Evolutionary conservation across 1,284 basidiomycete genomes (phyloP).

Genomic region (Quambalaria eucalypti): DNA sequence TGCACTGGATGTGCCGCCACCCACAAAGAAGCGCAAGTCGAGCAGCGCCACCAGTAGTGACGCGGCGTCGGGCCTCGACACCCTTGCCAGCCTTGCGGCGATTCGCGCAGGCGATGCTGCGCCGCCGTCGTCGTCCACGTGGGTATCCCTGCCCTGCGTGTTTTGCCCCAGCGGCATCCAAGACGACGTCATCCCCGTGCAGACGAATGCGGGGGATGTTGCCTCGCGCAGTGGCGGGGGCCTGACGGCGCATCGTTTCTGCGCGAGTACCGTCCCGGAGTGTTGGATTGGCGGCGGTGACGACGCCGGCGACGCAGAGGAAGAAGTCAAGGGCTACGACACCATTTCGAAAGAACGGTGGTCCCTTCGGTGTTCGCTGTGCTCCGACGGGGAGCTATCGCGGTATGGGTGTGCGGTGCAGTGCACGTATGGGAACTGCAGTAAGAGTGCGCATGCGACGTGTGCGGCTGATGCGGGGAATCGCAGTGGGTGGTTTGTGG

Average conservation of each 20-base stretch:
- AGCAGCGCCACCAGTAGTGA: not conserved
- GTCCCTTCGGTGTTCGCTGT: conserved; percentile 66
- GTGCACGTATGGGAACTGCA: conserved; percentile 84
- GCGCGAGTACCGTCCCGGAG: conserved; percentile 41
- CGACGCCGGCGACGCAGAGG: not conserved
- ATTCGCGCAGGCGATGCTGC: not conserved
- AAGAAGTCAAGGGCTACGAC: conserved; percentile 31
- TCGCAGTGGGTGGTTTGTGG: not conserved
- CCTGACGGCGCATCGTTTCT: conserved; percentile 38
- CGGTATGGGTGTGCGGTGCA: conserved; percentile 82
- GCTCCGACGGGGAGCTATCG: conserved; percentile 60
- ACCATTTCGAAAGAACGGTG: conserved; percentile 34
- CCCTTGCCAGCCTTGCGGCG: too few species aligned
- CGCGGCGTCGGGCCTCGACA: not conserved
- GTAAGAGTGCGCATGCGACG: conserved; percentile 83
- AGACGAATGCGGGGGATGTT: conserved; percentile 12
- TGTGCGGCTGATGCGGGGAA: conserved; percentile 60
- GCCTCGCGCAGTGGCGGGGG: not conserved
- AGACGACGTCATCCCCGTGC: conserved; percentile 24
- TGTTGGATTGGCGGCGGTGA: conserved; percentile 27
- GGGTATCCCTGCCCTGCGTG: conserved; percentile 37
- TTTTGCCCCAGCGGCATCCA: conserved; percentile 44
- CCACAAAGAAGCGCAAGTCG: conserved; percentile 4
- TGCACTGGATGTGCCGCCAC: too few species aligned
- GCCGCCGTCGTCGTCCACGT: not conserved